Conservation (phyloP, 1,139 yeast species). For the Suhomyces guaymorum region DNA sequence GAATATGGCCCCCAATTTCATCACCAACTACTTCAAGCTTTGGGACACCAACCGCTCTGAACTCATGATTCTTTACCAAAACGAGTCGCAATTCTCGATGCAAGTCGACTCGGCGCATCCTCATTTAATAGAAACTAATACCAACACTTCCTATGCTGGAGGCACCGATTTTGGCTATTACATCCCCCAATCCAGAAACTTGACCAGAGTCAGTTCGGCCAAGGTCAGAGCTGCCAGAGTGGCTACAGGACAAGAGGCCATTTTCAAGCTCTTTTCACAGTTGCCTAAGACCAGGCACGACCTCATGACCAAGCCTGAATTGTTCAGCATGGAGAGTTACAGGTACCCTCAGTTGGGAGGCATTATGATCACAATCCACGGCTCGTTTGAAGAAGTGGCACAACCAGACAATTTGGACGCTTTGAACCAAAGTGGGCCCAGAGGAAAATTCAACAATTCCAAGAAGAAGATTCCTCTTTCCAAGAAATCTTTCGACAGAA, state of each 20-base stretch:
- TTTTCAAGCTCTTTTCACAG: conserved; percentile 58
- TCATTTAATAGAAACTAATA: conserved; percentile 39
- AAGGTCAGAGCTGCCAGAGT: conserved; percentile 58
- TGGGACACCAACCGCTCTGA: conserved; percentile 84
- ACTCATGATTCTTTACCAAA: conserved; percentile 71
- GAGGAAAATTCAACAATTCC: conserved; percentile 31
- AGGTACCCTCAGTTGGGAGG: conserved; percentile 73
- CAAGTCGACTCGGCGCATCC: conserved; percentile 56
- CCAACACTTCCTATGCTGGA: conserved; percentile 33
- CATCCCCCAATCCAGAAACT: conserved; percentile 71
- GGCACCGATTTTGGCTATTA: conserved; percentile 64
- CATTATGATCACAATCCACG: conserved; percentile 77
- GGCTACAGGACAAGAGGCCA: conserved; percentile 70
- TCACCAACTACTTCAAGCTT: conserved; percentile 68
- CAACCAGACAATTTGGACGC: conserved; percentile 46
- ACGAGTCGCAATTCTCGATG: conserved; percentile 81
- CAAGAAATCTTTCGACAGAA: conserved; percentile 82
- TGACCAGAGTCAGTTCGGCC: conserved; percentile 64
- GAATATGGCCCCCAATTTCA: conserved; percentile 68
- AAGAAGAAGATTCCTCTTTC: conserved; percentile 48
- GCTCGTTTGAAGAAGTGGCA: conserved; percentile 71
- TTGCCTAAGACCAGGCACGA: conserved; percentile 79
- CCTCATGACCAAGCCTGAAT: conserved; percentile 58
- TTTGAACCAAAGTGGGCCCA: conserved; percentile 20
- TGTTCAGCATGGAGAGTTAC: conserved; percentile 79